Evolutionary conservation across 345 rosid genomes (phyloP).

Genomic region (Orychophragmus violaceus): DNA sequence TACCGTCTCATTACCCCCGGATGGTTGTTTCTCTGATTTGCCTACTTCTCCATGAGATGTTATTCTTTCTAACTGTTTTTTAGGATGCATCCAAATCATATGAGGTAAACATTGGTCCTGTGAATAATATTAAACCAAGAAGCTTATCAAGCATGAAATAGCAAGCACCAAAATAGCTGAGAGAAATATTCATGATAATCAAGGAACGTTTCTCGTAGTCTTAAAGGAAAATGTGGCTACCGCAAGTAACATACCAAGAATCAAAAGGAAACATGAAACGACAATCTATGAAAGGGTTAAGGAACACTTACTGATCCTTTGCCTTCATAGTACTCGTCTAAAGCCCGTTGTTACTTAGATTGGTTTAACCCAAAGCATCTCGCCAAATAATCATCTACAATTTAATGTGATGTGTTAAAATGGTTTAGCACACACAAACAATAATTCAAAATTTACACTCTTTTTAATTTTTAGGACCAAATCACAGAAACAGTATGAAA

Average conservation of each 20-base stretch:
- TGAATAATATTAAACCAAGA: too few relatives aligned
- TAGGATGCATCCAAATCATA: too few relatives aligned
- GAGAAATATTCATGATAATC: too few relatives aligned
- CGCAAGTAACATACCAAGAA: background rate
- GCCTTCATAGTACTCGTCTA: constrained; percentile 84
- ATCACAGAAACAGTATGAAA: background rate
- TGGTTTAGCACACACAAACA: background rate
- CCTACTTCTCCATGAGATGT: too few relatives aligned
- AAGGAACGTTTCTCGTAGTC: too few relatives aligned
- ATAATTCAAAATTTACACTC: background rate
- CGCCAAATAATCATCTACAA: constrained; percentile 91
- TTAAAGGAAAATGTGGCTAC: too few relatives aligned
- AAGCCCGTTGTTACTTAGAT: constrained; percentile 97
- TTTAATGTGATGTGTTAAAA: constrained; percentile 64
- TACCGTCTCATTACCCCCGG: too few relatives aligned
- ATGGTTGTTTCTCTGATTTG: too few relatives aligned
- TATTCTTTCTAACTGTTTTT: too few relatives aligned
- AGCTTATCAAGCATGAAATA: too few relatives aligned
- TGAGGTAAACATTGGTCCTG: too few relatives aligned
- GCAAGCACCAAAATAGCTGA: too few relatives aligned
- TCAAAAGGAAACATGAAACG: background rate
- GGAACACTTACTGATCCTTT: constrained; percentile 64
- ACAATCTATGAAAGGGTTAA: background rate
- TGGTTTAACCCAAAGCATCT: constrained; percentile 99
- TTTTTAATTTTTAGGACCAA: background rate